Base-by-base conservation (phyloP, 768 basidiomycete genomes). In the Mycena latifolia region DNA sequence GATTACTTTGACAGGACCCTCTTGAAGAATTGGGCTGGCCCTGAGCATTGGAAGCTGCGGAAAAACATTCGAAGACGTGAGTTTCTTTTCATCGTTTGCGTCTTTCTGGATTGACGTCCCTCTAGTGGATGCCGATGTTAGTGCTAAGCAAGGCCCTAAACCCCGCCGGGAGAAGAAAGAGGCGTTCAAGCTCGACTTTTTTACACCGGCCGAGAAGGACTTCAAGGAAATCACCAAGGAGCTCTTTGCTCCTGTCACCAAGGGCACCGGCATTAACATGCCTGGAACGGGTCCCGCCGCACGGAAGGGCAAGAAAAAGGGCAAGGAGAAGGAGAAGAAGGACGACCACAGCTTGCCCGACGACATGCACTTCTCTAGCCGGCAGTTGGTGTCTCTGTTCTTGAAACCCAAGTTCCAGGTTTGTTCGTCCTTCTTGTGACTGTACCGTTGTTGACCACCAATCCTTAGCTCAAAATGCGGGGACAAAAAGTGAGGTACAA, bases 21-120 rank as follows among this genome's bases (percentile, higher is more conserved):
- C 72, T 82, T 90, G 71, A 97, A 94, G 84, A 97, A 97, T 71
- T 99, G 98, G 98, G 98, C 98, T 5, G 98, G 98, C 0, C 96
- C 96, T 10, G 95, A 99, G 77, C 98, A 99, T 75, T 99, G 98
- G 97, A 99, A 97, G 76, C 77, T 99, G 73, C 83, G 92, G 66
- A 92, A 90, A 74, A 85, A 90, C n/a, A 82, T 95, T 56, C 87
- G 92, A 65, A 88, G 86, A 82, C 86, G 95, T 96, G 68, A 78
- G 89, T 77, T 15, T 15, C 11, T 15, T 14, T 11, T 22, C 11
- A n/a, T 22, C n/a, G n/a, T n/a, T n/a, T 14, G 54, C 15, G 52
- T 41, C 24, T 27, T 28, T 27, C 61, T 59, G 31, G 51, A 61
- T 69, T 73, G 31, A 65, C n/a, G 33, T 56, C 31, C 24, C 46